phyloP scores from a whole-genome alignment of 2,329 filamentous ascomycete species.

The Didymella glomerata region DNA sequence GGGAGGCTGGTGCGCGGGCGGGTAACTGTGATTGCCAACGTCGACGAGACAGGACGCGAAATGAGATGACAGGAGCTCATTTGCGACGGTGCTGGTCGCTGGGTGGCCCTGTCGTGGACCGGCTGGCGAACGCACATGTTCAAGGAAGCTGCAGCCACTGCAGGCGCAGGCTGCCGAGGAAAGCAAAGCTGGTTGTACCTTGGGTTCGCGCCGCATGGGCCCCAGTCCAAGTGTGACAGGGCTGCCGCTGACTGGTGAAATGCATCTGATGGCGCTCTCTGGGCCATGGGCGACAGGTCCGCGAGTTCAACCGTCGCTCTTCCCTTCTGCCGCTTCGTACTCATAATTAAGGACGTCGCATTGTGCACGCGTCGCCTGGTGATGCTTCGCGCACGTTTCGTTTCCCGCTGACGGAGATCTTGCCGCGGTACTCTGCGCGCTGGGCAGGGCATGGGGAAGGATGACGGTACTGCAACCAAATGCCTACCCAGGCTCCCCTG shows the following conservation, averaged over 20 bases:
- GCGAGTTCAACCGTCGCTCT: constrained; percentile 36
- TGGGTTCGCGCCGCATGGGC: constrained; percentile 18
- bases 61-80: constrained; percentile 8
- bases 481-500: constrained; percentile 40
- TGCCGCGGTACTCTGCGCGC: constrained; percentile 31
- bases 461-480: constrained; percentile 49
- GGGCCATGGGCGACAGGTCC: constrained; percentile 32
- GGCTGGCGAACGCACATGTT: constrained; percentile 10
- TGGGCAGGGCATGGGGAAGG: constrained; percentile 43
- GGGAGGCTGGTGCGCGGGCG: constrained; percentile 13
- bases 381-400: constrained; percentile 31
- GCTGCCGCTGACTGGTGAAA: constrained; percentile 33
- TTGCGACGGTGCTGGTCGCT: constrained; percentile 9
- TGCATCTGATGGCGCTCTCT: constrained; percentile 35
- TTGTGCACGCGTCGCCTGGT: constrained; percentile 32
- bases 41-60: background rate
- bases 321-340: constrained; percentile 25
- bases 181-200: constrained; percentile 9
- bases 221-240: constrained; percentile 18
- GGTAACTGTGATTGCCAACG: constrained; percentile 5
- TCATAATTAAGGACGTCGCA: constrained; percentile 41
- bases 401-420: constrained; percentile 26
- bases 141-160: constrained; percentile 9
- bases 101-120: constrained; percentile 7
- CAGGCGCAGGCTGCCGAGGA: constrained; percentile 3